A percentile compares a stretch with the other conserved stretches of the same genome.
Evolutionary conservation across 305 asterid species (phyloP).

Genomic region (Solanum hybrid): DNA sequence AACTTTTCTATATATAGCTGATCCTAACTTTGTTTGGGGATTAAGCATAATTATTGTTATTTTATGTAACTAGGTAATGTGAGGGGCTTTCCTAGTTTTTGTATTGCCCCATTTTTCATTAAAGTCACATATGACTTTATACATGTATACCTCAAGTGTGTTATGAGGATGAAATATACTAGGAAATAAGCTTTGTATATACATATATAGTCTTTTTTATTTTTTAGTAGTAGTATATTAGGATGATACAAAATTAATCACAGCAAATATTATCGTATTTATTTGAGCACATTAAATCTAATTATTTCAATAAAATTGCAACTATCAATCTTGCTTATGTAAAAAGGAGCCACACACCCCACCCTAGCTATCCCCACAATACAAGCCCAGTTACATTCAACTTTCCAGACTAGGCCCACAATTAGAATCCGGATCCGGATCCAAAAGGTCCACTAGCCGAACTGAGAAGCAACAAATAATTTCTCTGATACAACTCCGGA

Average conservation of each 20-base stretch:
- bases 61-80: background rate
- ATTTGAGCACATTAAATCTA: background rate
- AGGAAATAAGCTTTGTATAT: background rate
- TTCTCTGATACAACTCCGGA: no score
- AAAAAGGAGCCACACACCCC: background rate
- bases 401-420: background rate
- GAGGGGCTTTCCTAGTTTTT: background rate
- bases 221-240: background rate
- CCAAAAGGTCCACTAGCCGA: no score
- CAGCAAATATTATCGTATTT: background rate
- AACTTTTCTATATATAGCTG: background rate
- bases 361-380: background rate
- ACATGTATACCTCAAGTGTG: background rate
- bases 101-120: background rate
- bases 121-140: background rate
- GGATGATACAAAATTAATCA: background rate
- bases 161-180: background rate
- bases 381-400: background rate
- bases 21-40: background rate
- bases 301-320: no score
- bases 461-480: no score
- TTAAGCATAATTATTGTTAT: background rate
- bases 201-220: background rate
- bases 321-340: background rate
- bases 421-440: background rate